Evolutionary conservation across 2,329 filamentous ascomycete species (phyloP), one percentile per base, ranked within the genome.

Genomic region (Aspergillus versicolor): DNA sequence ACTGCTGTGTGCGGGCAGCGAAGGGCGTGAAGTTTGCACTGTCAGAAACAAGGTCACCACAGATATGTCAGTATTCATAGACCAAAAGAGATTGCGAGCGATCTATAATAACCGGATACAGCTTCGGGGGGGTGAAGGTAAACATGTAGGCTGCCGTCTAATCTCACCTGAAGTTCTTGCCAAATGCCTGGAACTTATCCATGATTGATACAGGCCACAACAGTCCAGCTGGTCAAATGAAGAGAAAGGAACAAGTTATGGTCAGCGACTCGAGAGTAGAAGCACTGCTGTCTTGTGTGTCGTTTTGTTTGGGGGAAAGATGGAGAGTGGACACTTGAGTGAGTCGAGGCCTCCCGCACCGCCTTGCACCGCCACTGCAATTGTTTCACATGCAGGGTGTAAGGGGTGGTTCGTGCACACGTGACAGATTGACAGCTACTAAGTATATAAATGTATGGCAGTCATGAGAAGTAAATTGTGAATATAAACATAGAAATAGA

Each of bases 1-100:
- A 95, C 81, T 99, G 94, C 77, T 96, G 91, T 56, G 92, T 97
- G 72, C 93, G 89, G 71, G 91, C 89, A 64, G 92, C 92, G 74
- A 96, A 96, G 37, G 94, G 94, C 64, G 91, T 92, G 77, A 97
- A 90, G 67, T 88, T 88, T 64, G 90, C 88, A 72, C 92, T 92
- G 71, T 70, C 80, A 61, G 65, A 61, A 17, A 61, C 82, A 71
- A 81, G 82, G 68, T 64, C 72, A 52, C 54, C 54, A 63, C 54
- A 56, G 64, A 51, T 45, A 63, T 61, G 64, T 69, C 62, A 70
- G 74, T 68, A 56, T 30, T 30, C 27, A 50, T 54, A 54, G 45
- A 2, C 40, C 48, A 60, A 60, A 56, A 54, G 61, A 57, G 53
- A 54, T 52, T 50, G 52, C 49, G 58, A 58, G 60, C 47, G 34